phyloP scores from a whole-genome alignment of 352 stramenopile species.

The Phytophthora multivora region DNA sequence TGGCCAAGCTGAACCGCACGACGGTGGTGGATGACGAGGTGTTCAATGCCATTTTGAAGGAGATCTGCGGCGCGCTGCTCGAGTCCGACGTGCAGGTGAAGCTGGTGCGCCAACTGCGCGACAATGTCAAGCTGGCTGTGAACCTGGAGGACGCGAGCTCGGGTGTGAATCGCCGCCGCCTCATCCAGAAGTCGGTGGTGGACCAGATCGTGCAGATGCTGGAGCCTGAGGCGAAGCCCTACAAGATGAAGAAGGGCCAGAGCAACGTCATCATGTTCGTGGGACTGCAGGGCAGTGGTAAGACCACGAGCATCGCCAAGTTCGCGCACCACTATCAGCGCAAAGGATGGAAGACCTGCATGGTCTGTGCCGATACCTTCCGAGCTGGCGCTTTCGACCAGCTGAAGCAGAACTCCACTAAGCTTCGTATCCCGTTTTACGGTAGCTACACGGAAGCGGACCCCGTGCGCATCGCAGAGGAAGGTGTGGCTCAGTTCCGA shows the following conservation, averaged over 20 bases:
- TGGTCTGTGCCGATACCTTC: slow-evolving; percentile 99
- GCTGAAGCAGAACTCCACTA: slow-evolving; percentile 99
- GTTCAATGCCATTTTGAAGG: slow-evolving; percentile 90
- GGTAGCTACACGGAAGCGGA: slow-evolving; percentile 98
- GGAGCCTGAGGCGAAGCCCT: slow-evolving; percentile 81
- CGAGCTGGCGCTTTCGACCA: slow-evolving; percentile 99
- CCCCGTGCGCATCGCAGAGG: slow-evolving; percentile 96
- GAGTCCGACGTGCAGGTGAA: slow-evolving; percentile 91
- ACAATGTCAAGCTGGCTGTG: slow-evolving; percentile 90
- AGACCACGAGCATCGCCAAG: slow-evolving; percentile 99
- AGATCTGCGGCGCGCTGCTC: slow-evolving; percentile 90
- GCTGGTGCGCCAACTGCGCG: slow-evolving; percentile 87
- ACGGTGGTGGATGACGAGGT: slow-evolving; percentile 91
- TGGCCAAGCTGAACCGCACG: slow-evolving; percentile 88
- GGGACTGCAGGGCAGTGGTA: slow-evolving; percentile 94
- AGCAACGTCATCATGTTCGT: slow-evolving; percentile 96
- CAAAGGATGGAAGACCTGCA: slow-evolving; percentile 98
- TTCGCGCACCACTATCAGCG: slow-evolving; percentile 98
- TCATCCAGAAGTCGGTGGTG: slow-evolving; percentile 92
- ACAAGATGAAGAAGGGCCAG: slow-evolving; percentile 92
- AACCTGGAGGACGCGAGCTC: slow-evolving; percentile 81
- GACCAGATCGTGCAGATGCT: slow-evolving; percentile 92
- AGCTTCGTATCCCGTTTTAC: slow-evolving; percentile 98
- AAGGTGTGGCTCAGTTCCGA: slow-evolving; percentile 97
- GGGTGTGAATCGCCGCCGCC: slow-evolving; percentile 80